Base-by-base conservation (phyloP, 768 basidiomycete genomes). In the Ramaria rubella region DNA sequence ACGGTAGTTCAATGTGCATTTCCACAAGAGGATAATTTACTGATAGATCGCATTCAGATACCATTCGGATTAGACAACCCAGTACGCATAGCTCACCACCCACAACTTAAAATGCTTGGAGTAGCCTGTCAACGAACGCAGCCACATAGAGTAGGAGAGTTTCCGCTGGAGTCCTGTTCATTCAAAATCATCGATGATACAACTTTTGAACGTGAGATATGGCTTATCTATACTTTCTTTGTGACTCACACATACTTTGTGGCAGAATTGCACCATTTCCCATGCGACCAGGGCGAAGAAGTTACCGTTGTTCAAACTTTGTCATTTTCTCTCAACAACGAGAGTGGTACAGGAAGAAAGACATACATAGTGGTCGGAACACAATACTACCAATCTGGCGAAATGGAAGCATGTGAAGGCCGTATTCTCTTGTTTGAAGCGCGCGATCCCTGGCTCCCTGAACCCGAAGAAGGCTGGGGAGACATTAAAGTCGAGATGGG, bases 1-100 rank as follows among this genome's bases (percentile, higher is more conserved):
- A 80, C 89, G 33, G 90, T 90, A 67, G 60, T 79, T 59, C 27
- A 6, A 3, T 26, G 21, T 44, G 11, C 36, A 45, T 19, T 29
- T 48, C 55, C 21, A 48, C 23, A 50, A 49, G 43, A 58, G 33
- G 21, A 34, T 59, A 21, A 62, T 38, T 52, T 30, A 33, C 33
- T 38, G 30, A 15, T 45, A 17, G 15, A 19, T 19, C 45, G 19
- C 17, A n/a, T 43, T 38, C 62, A 92, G 90, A 72, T 90, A 27
- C 75, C 81, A 24, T 71, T 94, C 9, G 91, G 90, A 2, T 72
- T 80, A 26, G 82, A 90, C 55, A 81, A 81, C 63, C 93, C 93
- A 1, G 77, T 78, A 5, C 73, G 79, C 33, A 81, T 96, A 36
- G 77, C 77, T 1, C 75, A 94, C 65, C 77, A 83, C 52, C 73